phyloP scores from a whole-genome alignment of 1,139 yeast genomes.

The Arxiozyma bovina region DNA sequence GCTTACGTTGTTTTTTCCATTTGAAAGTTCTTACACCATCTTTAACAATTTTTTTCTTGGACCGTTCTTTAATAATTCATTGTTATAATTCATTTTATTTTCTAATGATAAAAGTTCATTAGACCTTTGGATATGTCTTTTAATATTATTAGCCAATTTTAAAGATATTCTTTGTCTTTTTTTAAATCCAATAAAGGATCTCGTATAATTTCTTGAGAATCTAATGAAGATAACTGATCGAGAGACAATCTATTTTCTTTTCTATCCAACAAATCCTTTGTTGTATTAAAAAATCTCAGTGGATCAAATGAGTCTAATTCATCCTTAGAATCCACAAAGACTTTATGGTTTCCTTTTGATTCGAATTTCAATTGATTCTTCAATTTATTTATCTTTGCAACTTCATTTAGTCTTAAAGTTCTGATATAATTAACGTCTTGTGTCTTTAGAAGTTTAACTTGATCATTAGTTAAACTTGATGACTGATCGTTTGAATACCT shows the following conservation, averaged over 20 bases:
- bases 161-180: slow-evolving; percentile 47
- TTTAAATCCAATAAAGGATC: slow-evolving; percentile 20
- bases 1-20: slow-evolving; percentile 82
- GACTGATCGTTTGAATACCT: slow-evolving; percentile 46
- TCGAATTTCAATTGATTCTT: slow-evolving; percentile 47
- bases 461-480: slow-evolving; percentile 51
- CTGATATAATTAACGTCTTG: slow-evolving; percentile 84
- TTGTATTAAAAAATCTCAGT: slow-evolving; percentile 61
- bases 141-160: slow-evolving; percentile 46
- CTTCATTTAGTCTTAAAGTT: slow-evolving; percentile 63
- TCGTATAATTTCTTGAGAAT: slow-evolving; percentile 1
- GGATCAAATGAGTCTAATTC: slow-evolving; percentile 54
- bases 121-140: slow-evolving; percentile 59
- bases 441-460: slow-evolving; percentile 72
- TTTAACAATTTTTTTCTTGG: slow-evolving; percentile 61
- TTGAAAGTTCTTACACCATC: slow-evolving; percentile 67
- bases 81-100: slow-evolving; percentile 62
- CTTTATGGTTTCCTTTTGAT: slow-evolving; percentile 67
- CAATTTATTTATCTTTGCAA: slow-evolving; percentile 53
- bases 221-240: slow-evolving; percentile 40
- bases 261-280: slow-evolving; percentile 49
- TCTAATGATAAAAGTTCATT: slow-evolving; percentile 59
- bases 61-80: slow-evolving; percentile 87
- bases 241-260: slow-evolving; percentile 65
- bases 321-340: slow-evolving; percentile 62